Evolutionary conservation across 2,329 filamentous ascomycete species (phyloP).

Genomic region (Neonectria hederae): DNA sequence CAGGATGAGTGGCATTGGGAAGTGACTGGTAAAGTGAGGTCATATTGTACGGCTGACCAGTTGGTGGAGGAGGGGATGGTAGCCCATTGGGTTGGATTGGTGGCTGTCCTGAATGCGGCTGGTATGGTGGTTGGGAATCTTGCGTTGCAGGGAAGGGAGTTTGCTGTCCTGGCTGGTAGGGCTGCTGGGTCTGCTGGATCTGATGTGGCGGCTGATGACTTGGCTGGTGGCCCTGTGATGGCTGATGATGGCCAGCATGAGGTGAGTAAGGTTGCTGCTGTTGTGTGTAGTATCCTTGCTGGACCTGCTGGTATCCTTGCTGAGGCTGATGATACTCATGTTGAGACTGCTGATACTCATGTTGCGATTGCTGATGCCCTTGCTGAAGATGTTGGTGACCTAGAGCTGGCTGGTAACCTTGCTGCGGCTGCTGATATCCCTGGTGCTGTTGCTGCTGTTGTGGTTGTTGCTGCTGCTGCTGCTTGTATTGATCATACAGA

Average conservation of each 20-base stretch:
- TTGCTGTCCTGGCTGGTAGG: not conserved
- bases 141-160: not conserved
- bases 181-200: too few species aligned
- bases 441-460: not conserved
- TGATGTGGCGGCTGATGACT: too few species aligned
- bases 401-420: not conserved
- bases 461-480: slow-evolving; percentile 7
- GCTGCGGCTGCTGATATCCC: not conserved
- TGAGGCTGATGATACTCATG: too few species aligned
- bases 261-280: not conserved
- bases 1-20: not conserved
- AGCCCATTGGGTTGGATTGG: not conserved
- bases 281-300: too few species aligned
- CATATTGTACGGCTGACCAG: slow-evolving; percentile 12
- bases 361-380: not conserved
- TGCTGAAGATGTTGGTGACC: not conserved
- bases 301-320: not conserved
- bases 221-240: not conserved
- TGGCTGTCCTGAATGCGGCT: not conserved
- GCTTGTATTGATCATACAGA: slow-evolving; percentile 10
- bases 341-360: not conserved
- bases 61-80: not conserved
- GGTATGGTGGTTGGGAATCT: not conserved
- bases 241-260: not conserved
- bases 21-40: slow-evolving; percentile 9